Base-by-base conservation (phyloP, 352 stramenopile genomes). In the Globisporangium irregulare region DNA sequence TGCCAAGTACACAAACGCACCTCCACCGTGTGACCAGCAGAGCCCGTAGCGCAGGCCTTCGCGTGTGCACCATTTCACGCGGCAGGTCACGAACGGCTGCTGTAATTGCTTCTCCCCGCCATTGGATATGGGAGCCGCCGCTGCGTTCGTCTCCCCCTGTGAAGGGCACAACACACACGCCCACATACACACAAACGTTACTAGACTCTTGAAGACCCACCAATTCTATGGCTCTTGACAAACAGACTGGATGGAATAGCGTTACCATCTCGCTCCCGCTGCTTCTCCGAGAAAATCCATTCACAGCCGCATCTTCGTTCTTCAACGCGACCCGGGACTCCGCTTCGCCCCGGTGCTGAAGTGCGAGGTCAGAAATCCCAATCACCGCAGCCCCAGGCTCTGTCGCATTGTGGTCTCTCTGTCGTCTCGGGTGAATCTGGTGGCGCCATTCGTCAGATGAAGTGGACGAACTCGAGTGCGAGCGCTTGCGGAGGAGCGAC, bases 1-100 rank as follows among this genome's bases (percentile, higher is more conserved):
- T 7, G 6, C 27, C 4, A 38, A 59, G 22, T 51, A 27, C 51
- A 32, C 55, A 29, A 46, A 68, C 65, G 7, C 67, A 86, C 80
- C 78, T 29, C 80, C 80, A 18, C 80, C 78, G 54, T 87, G 78
- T 4, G 69, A 76, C 78, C 77, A 89, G 50, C 80, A 89, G 25
- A 89, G 66, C 9, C 80, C 80, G 59, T 76, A 73, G 59, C 74
- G 78, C 60, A 81, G 76, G n/a, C 73, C 75, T 53, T 62, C 43
- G 4, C 75, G 61, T n/a, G 68, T 70, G 53, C 78, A 89, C 80
- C 80, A 89, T 27, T 59, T 70, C 57, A 86, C 77, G 53, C 75
- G 78, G 38, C 80, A 89, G 9, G 59, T 4, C 4, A 53, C 32
- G 58, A 51, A 51, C 74, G 55, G 27, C 32, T 10, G 43, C 29